Evolutionary conservation across 1,139 yeast genomes (phyloP).

Genomic region (Yamadazyma epiphylla): DNA sequence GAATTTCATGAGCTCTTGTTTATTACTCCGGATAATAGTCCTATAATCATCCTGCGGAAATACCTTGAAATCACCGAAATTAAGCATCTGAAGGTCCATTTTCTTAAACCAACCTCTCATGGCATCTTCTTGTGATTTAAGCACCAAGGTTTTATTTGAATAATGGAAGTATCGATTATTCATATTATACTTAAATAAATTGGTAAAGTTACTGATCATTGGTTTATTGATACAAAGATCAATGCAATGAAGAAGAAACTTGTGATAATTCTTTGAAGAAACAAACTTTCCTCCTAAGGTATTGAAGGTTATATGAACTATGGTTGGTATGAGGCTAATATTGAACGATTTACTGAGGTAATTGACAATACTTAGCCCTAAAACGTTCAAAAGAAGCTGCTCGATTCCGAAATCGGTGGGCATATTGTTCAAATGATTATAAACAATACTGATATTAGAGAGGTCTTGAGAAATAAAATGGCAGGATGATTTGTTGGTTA

Average conservation of each 20-base stretch:
- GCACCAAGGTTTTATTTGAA: slow-evolving; percentile 2
- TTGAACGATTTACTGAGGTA: slow-evolving; percentile 1
- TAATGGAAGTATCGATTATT: slow-evolving; percentile 2
- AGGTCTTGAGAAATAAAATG: slow-evolving; percentile 5
- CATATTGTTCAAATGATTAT: slow-evolving; percentile 6
- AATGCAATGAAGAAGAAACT: slow-evolving; percentile 8
- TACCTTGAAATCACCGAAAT: neutral
- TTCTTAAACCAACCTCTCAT: slow-evolving; percentile 3
- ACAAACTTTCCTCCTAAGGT: slow-evolving; percentile 5
- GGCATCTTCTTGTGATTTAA: slow-evolving; percentile 5
- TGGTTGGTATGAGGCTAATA: slow-evolving; percentile 4
- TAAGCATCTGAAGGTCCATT: neutral
- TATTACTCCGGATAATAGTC: slow-evolving; percentile 5
- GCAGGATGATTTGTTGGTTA: slow-evolving; percentile 4
- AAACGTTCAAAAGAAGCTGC: slow-evolving; percentile 5
- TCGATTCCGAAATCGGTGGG: slow-evolving; percentile 10
- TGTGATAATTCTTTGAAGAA: slow-evolving; percentile 3
- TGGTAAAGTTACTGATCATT: slow-evolving; percentile 5
- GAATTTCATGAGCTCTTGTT: neutral
- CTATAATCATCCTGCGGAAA: slow-evolving; percentile 2
- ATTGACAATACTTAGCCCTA: slow-evolving; percentile 5
- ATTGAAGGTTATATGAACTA: slow-evolving; percentile 5
- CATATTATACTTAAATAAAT: slow-evolving; percentile 1
- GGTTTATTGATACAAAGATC: slow-evolving; percentile 7
- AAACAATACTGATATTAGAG: slow-evolving; percentile 6